A percentile compares a stretch with the other conserved stretches of the same genome.
Conservation (phyloP, 73 alveolate genomes). For the Blepharisma japonicum region DNA sequence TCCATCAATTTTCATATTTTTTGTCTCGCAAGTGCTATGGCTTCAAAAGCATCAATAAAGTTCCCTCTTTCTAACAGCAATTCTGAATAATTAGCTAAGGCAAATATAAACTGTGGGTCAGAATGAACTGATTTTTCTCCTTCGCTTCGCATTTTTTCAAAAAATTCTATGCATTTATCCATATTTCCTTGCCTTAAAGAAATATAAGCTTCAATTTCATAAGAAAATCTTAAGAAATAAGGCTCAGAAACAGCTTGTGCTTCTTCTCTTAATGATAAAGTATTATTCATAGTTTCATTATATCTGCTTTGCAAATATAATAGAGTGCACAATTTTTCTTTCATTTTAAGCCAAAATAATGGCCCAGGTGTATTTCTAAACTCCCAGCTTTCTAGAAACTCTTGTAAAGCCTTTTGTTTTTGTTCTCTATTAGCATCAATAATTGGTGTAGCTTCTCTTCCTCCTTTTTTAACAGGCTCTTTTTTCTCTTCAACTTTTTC, state of each 20-base stretch:
- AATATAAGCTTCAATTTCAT: slow-evolving; percentile 24
- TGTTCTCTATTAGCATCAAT: slow-evolving; percentile 24
- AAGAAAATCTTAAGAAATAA: background rate
- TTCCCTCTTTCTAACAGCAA: slow-evolving; percentile 18
- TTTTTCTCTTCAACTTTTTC: slow-evolving; percentile 29
- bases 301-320: slow-evolving; percentile 3
- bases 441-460: background rate
- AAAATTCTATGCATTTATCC: background rate
- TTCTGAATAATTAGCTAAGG: background rate
- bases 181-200: background rate
- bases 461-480: slow-evolving; percentile 21
- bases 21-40: background rate
- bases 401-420: slow-evolving; percentile 5
- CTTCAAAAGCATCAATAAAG: slow-evolving; percentile 15
- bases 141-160: background rate
- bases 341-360: background rate
- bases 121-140: slow-evolving; percentile 2
- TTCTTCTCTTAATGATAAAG: slow-evolving; percentile 17
- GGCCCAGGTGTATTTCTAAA: background rate
- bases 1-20: background rate
- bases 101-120: slow-evolving; percentile 6
- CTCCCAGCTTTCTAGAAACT: slow-evolving; percentile 16
- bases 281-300: background rate
- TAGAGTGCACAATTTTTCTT: background rate
- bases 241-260: background rate